phyloP scores from a whole-genome alignment of 805 yeast species.

The Debaryomyces castellii region DNA sequence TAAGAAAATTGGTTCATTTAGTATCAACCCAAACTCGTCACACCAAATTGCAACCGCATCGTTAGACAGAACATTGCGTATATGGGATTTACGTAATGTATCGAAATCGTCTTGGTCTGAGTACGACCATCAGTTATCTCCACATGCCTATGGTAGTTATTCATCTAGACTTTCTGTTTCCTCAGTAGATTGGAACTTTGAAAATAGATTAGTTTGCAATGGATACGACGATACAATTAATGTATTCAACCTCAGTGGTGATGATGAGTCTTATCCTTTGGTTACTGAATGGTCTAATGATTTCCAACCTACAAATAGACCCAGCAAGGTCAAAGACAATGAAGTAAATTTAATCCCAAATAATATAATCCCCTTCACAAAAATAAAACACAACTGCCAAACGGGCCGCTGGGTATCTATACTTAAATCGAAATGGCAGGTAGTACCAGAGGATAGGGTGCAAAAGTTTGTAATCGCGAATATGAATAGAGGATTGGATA shows the following conservation, averaged over 20 bases:
- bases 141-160: slow-evolving; percentile 59
- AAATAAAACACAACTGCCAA: slow-evolving; percentile 87
- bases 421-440: slow-evolving; percentile 85
- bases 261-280: slow-evolving; percentile 16
- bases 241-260: slow-evolving; percentile 57
- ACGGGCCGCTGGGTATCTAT: slow-evolving; percentile 97
- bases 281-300: slow-evolving; percentile 23
- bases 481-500: slow-evolving; percentile 86
- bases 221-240: slow-evolving; percentile 88
- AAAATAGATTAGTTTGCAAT: slow-evolving; percentile 76
- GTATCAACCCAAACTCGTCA: slow-evolving; percentile 66
- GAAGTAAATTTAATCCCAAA: slow-evolving; percentile 21
- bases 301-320: slow-evolving; percentile 12
- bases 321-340: slow-evolving; percentile 14
- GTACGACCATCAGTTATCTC: slow-evolving; percentile 46
- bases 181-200: slow-evolving; percentile 77
- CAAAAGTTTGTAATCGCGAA: slow-evolving; percentile 90
- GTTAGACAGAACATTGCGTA: slow-evolving; percentile 75
- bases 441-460: slow-evolving; percentile 61
- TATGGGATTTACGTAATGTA: slow-evolving; percentile 80
- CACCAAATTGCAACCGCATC: slow-evolving; percentile 84
- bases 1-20: slow-evolving; percentile 89
- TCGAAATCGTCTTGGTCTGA: slow-evolving; percentile 53
- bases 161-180: slow-evolving; percentile 78
- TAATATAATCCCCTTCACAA: slow-evolving; percentile 58